These are phyloP conservation scores for Paramecium biaurelia DNA, from an alignment of 73 alveolate species.

Conservation along the genomic window DNA sequence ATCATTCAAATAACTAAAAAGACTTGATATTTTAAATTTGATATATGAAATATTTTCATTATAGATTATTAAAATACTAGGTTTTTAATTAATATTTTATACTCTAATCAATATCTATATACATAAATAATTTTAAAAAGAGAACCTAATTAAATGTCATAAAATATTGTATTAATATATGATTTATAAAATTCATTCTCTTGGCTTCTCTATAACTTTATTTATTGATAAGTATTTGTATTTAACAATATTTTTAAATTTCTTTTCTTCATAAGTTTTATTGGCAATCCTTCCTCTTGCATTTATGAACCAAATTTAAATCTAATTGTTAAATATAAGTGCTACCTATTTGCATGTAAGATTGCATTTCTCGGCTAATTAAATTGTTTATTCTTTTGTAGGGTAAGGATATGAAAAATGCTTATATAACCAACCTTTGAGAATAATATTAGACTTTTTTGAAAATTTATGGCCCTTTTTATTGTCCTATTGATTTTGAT, in stretches of 20 bases:
- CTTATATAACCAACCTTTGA: conserved; percentile 4
- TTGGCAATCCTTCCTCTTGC: conserved; percentile 15
- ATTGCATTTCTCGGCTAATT: background rate
- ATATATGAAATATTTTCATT: background rate
- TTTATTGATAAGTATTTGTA: background rate
- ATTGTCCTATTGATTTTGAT: background rate
- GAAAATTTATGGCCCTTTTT: conserved; percentile 8
- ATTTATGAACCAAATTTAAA: conserved; percentile 17
- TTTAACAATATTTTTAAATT: conserved; percentile 9
- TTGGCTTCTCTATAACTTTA: conserved; percentile 75
- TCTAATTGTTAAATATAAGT: background rate
- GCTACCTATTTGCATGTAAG: conserved; percentile 11
- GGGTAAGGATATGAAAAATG: conserved; percentile 27
- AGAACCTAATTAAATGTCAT: background rate
- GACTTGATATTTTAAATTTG: background rate
- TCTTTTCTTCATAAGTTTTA: background rate
- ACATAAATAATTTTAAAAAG: background rate
- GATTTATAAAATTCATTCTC: conserved; percentile 80
- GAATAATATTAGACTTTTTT: background rate
- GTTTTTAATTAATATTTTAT: background rate
- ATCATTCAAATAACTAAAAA: background rate
- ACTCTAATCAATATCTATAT: background rate
- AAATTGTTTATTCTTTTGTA: background rate
- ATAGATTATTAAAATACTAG: background rate
- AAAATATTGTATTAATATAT: background rate